These are phyloP conservation scores for Suillus bovinus DNA, from an alignment of 768 basidiomycete species.

Conservation along the genomic window DNA sequence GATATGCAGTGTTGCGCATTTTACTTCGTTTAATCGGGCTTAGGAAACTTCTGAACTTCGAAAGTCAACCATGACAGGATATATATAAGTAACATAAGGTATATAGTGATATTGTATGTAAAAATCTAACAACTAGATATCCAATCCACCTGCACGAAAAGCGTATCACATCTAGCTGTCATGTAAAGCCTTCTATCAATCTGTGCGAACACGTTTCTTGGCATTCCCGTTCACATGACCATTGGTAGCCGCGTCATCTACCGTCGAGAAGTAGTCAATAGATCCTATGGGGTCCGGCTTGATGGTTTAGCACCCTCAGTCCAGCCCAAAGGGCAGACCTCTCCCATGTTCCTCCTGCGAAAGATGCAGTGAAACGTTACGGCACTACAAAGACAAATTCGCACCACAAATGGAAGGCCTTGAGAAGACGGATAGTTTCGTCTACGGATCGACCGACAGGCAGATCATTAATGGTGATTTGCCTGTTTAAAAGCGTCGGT, in stretches of 20 bases:
- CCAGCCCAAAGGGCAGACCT: constrained; percentile 95
- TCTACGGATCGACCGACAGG: constrained; percentile 96
- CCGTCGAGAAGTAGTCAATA: constrained; percentile 66
- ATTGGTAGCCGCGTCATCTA: constrained; percentile 28
- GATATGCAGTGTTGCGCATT: background rate
- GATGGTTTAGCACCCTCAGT: constrained; percentile 79
- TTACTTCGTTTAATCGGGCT: background rate
- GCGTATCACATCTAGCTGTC: background rate
- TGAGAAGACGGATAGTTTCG: constrained; percentile 86
- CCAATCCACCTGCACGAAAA: no score
- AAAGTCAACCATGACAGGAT: background rate
- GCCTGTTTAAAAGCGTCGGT: constrained; percentile 39
- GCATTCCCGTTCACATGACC: constrained; percentile 40
- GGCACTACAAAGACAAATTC: constrained; percentile 20
- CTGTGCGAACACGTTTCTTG: constrained; percentile 61
- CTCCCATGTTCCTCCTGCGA: constrained; percentile 80
- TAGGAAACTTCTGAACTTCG: background rate
- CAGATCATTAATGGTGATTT: constrained; percentile 89
- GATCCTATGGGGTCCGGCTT: constrained; percentile 74
- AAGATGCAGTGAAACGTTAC: constrained; percentile 6
- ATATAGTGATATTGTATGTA: background rate
- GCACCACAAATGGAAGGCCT: constrained; percentile 88
- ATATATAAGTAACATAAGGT: constrained; percentile 5
- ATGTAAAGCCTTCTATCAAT: constrained; percentile 29
- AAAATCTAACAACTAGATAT: background rate